Evolutionary conservation across 495 filamentous ascomycete genomes (phyloP).

Genomic region (Durotheca rogersii): DNA sequence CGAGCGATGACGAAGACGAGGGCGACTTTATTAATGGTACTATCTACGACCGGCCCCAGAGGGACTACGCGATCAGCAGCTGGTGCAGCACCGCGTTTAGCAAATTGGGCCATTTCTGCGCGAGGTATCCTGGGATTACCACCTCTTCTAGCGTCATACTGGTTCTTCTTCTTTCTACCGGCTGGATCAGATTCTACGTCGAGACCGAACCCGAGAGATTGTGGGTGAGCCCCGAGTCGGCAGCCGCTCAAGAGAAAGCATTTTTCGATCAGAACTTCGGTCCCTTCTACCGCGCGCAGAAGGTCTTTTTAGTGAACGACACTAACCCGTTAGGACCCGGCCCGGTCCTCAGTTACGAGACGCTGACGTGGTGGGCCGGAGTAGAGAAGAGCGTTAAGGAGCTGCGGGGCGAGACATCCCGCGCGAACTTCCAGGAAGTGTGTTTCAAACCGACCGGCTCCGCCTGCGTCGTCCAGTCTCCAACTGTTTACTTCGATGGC

Average conservation of each 20-base stretch:
- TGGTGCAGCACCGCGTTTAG: constrained; percentile 77
- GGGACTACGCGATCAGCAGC: constrained; percentile 75
- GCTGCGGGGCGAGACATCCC: constrained; percentile 64
- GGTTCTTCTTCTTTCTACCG: constrained; percentile 74
- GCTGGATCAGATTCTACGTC: constrained; percentile 82
- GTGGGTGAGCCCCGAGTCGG: constrained; percentile 93
- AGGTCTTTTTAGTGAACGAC: constrained; percentile 92
- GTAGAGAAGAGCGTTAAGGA: constrained; percentile 73
- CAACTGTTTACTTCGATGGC: constrained; percentile 77
- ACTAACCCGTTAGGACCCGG: constrained; percentile 61
- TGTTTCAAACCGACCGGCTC: constrained; percentile 92
- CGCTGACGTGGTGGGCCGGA: constrained; percentile 89
- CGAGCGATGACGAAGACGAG: constrained; percentile 89
- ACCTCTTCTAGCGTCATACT: constrained; percentile 69
- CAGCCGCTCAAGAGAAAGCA: constrained; percentile 85
- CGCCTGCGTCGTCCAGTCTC: constrained; percentile 88
- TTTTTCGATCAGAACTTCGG: constrained; percentile 97
- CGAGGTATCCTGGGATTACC: constrained; percentile 80
- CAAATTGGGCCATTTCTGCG: constrained; percentile 76
- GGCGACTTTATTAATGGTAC: constrained; percentile 72
- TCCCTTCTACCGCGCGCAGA: constrained; percentile 91
- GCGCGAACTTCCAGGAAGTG: constrained; percentile 72
- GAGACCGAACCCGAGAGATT: constrained; percentile 87
- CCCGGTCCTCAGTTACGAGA: constrained; percentile 84
- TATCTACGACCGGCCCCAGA: constrained; percentile 67